Evolutionary conservation across 2,329 filamentous ascomycete genomes (phyloP), one percentile per base, ranked within the genome.

Genomic region (Colletotrichum australisinense): DNA sequence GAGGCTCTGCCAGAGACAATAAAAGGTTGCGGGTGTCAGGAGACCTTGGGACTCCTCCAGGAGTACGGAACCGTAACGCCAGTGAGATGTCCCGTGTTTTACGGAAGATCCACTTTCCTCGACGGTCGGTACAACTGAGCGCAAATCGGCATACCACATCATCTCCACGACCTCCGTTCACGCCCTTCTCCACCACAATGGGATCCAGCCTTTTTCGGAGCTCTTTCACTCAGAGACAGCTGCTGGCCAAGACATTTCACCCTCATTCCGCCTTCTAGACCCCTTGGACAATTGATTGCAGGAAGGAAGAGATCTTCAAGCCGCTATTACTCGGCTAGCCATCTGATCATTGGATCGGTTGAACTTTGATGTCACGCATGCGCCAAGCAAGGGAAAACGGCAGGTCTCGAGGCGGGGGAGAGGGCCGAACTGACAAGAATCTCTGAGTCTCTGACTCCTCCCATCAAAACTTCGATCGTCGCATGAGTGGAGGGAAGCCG

Each of bases 381-480:
- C 69, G 53, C 58, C 53, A 59, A 59, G 59, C 9, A 9, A 35
- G 24, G 57, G n/a, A 63, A 58, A 30, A 42, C 28, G 28, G 35
- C 46, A 42, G 38, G 38, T 26, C 52, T 66, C 9, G 28, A 28
- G 55, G 30, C 22, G 46, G 26, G 42, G 55, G 42, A 49, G 16
- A 49, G 16, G 16, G 19, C 42, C 42, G 42, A 49, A 55, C 32
- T 49, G 49, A 38, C 28, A 46, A 55, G 22, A 53, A 57, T 30
- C 67, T 70, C 68, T 70, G 46, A 60, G 38, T 30, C 67, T 70
- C 68, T 73, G 46, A 60, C 56, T 49, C 55, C 63, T 38, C 12
- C 46, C 14, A 60, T 55, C 69, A 59, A 66, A 66, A 70, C 67
- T 57, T 70, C 67, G 67, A 73, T 73, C 70, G 70, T 73, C 70